Conservation (phyloP, 148 eudicot species). For the Camellia sinensis region DNA sequence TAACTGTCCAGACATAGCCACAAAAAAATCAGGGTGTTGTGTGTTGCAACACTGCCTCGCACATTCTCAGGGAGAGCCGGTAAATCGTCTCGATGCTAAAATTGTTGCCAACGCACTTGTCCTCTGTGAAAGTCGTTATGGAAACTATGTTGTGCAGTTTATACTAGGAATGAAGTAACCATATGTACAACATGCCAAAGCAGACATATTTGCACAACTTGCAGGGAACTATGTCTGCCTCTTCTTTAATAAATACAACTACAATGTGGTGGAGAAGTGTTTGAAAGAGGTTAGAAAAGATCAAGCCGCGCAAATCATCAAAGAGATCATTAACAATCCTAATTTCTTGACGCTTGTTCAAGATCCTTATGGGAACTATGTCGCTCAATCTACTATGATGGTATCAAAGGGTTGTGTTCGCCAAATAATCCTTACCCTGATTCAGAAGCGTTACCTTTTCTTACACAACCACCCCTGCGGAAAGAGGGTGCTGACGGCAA, state of each 20-base stretch:
- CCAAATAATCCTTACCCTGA: no score
- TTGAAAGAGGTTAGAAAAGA: constrained; percentile 17
- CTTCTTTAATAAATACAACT: neutral
- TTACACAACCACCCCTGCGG: no score
- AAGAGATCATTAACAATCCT: constrained; percentile 23
- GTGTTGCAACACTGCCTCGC: no score
- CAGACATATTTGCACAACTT: constrained; percentile 20
- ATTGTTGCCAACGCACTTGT: constrained; percentile 31
- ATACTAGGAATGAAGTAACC: constrained; percentile 18
- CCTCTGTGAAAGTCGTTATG: constrained; percentile 40
- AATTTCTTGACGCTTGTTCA: constrained; percentile 31
- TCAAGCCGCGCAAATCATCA: constrained; percentile 19
- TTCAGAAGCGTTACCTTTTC: no score
- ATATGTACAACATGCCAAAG: neutral
- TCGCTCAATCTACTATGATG: constrained; percentile 25
- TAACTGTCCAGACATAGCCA: no score
- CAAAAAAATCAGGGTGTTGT: no score
- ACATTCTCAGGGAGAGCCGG: no score
- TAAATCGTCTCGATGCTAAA: constrained; percentile 22
- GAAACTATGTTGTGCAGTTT: constrained; percentile 65
- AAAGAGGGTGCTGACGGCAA: no score
- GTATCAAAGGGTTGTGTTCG: no score
- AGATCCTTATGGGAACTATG: constrained; percentile 50
- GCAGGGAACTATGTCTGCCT: neutral
- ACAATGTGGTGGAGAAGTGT: constrained; percentile 13